Conservation (phyloP, 176 grass and related monocot genomes). For the Ananas comosus region DNA sequence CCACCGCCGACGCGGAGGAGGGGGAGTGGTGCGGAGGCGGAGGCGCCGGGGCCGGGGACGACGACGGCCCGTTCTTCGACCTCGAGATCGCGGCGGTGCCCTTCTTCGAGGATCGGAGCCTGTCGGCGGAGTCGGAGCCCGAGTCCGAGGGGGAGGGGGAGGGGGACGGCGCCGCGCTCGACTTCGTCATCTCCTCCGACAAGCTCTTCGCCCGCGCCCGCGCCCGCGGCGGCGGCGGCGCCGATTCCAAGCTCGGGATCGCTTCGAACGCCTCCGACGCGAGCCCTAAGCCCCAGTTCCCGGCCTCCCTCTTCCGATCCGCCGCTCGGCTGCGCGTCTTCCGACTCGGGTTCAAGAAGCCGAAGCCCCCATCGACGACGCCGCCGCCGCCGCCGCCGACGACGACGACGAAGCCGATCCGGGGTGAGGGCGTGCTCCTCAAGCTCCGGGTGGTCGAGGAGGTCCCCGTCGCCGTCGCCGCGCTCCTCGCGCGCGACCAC, state of each 20-base stretch:
- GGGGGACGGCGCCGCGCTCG: conserved; percentile 18
- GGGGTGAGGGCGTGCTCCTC: conserved; percentile 3
- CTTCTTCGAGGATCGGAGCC: background rate
- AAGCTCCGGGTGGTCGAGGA: conserved; percentile 8
- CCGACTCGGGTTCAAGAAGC: conserved; percentile 52
- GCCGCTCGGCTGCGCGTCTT: conserved; percentile 43
- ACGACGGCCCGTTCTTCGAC: conserved; percentile 79
- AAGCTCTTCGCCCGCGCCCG: conserved; percentile 31
- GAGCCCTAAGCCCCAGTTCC: conserved; percentile 3
- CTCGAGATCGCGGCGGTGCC: conserved; percentile 34
- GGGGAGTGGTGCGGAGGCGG: background rate
- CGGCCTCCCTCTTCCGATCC: conserved; percentile 9
- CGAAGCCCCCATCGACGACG: background rate
- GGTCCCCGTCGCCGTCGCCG: conserved; percentile 7
- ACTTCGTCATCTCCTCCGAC: conserved; percentile 45
- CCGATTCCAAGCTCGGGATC: conserved; percentile 27
- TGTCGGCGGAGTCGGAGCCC: conserved; percentile 17
- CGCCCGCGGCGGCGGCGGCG: background rate
- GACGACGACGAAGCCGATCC: background rate
- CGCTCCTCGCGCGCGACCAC: conserved; percentile 47
- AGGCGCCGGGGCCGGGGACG: conserved; percentile 23
- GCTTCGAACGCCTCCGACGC: conserved; percentile 5
- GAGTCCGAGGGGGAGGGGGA: conserved; percentile 41
- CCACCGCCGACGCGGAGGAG: conserved; percentile 30
- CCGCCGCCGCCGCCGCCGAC: too few species aligned